Evolutionary conservation across 352 stramenopile genomes (phyloP), one percentile per base, ranked within the genome.

Genomic region (Aphanomyces invadans): DNA sequence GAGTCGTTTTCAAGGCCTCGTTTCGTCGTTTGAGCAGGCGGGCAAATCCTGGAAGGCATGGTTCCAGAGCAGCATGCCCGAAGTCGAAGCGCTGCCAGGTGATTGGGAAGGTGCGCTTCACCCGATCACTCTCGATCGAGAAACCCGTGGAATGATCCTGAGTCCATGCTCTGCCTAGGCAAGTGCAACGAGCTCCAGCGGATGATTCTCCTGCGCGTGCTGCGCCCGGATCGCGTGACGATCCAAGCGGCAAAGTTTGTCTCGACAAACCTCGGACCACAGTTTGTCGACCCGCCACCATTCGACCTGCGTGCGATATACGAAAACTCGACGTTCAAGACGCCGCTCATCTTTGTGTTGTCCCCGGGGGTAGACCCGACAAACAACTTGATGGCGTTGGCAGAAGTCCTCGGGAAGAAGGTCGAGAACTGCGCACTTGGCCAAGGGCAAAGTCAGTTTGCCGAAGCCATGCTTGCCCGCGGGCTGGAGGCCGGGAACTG

Each of bases 331-430:
- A 93, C 74, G 33, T 86, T 86, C 69, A 89, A 77, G 65, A 98
- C 88, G 46, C 95, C 95, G 17, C 74, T 98, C 21, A 96, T 98
- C 63, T 98, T 98, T 61, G 89, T 98, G 31, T 73, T 98, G 2
- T 98, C 89, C 3, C 93, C 95, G 9, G 95, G 95, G 23, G 90
- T 98, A 3, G 95, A 98, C 62, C 95, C 93, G 4, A 98, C 90
- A 0, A 95, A 94, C 57, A 89, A 92, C 49, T 75, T 98, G 4
- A 92, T 96, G 51, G 79, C 85, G 11, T 69, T 96, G n/a, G 87
- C 87, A 0, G 84, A 94, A 7, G 74, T 76, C 10, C 66, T 96
- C 15, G 77, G 88, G 57, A 88, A 88, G 23, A 90, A 82, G 31
- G 81, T 98, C 0, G 87, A 97, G 26, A 96, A 96, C 63, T 97